Base-by-base conservation (phyloP, 2,329 filamentous ascomycete species). In the Aspergillus felis region DNA sequence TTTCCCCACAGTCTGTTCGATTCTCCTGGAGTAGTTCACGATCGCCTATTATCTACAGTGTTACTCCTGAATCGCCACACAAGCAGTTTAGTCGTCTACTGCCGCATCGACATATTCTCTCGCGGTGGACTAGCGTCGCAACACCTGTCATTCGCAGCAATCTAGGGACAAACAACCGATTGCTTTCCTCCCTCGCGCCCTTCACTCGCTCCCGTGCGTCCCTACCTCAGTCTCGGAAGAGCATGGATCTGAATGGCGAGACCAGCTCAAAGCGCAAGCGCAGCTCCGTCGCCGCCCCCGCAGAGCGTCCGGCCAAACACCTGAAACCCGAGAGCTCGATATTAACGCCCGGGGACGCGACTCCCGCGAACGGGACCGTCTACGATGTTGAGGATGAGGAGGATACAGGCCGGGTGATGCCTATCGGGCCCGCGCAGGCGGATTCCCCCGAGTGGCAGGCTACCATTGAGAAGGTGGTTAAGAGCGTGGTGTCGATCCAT, bases 401-500 rank as follows among this genome's bases (percentile, higher is more conserved):
- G 59, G 76, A 81, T 58, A 78, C 81, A 7, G 73, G 78, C 9
- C 73, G 67, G 54, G 64, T 78, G 56, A 72, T 77, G 60, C 73
- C 74, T 57, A 69, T 81, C 64, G 79, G 70, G 54, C 79, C 79
- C 61, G 78, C 78, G 17, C 77, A 79, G 51, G 76, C 82, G 25
- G 88, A 91, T 66, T 90, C 88, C 2, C 87, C 87, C 25, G 92
- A 96, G 78, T 99, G 94, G 94, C 93, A 97, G 76, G 89, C 87
- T 52, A 97, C 92, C 0, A 96, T 97, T 59, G 92, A 97, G 75
- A 88, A 87, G 60, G 94, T 99, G 3, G 92, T 99, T 54, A 87
- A 89, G 72, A 96, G 92, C 66, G 94, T 97, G 20, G 94, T 99
- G 51, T 96, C 93, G n/a, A 97, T 99, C 68, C 90, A 96, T 65